Percentiles rank a stretch among this genome's conserved stretches.
Evolutionary conservation across 1,284 basidiomycete genomes (phyloP).

Genomic region (Singerocomus inundabilis): DNA sequence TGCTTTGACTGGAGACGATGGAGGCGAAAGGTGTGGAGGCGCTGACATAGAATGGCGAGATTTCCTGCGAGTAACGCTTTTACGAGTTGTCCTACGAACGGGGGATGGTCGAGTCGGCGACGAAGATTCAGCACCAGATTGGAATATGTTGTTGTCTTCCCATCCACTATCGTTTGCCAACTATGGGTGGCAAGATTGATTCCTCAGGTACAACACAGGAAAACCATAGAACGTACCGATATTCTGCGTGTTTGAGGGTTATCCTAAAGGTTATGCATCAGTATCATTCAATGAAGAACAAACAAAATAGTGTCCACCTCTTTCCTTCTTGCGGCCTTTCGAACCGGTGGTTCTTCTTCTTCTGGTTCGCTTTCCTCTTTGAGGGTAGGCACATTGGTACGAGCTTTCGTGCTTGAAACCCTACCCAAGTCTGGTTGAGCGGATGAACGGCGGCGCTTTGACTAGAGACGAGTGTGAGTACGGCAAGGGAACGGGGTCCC

Average conservation of each 20-base stretch:
- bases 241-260: constrained; percentile 51
- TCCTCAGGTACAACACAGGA: not conserved
- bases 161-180: constrained; percentile 69
- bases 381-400: constrained; percentile 44
- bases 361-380: constrained; percentile 77
- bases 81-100: constrained; percentile 47
- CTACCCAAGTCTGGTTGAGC: constrained; percentile 67
- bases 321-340: constrained; percentile 62
- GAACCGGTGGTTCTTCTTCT: constrained; percentile 54
- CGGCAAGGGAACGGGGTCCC: not conserved
- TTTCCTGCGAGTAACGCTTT: constrained; percentile 47
- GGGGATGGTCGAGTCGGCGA: constrained; percentile 67
- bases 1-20: constrained; percentile 37
- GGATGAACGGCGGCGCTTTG: constrained; percentile 62
- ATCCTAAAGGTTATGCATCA: constrained; percentile 40
- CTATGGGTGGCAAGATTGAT: constrained; percentile 10
- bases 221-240: constrained; percentile 36
- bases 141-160: constrained; percentile 85
- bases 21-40: constrained; percentile 57
- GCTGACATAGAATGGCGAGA: constrained; percentile 70
- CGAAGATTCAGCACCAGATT: constrained; percentile 77
- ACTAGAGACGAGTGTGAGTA: constrained; percentile 34
- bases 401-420: constrained; percentile 40
- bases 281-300: not conserved
- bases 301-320: constrained; percentile 38